Conservation (phyloP, 352 stramenopile genomes). For the Phytophthora pisi region DNA sequence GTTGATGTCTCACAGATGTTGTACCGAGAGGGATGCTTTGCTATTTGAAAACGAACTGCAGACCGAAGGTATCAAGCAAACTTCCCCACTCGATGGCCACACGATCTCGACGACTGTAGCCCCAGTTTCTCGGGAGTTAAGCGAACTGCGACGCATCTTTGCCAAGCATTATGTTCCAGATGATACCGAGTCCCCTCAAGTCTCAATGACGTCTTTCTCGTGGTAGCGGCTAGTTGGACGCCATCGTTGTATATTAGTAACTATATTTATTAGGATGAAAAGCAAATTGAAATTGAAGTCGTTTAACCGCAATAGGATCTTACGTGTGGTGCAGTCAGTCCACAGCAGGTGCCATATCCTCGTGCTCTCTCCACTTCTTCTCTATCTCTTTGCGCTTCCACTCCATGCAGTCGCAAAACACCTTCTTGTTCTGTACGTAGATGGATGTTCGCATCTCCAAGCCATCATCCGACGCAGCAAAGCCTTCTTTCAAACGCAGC, state of each 20-base stretch:
- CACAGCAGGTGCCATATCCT: constrained; percentile 17
- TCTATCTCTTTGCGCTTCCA: constrained; percentile 22
- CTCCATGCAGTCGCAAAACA: constrained; percentile 28
- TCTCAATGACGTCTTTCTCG: constrained; percentile 6
- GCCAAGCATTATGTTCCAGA: constrained; percentile 4
- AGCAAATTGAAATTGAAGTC: background rate
- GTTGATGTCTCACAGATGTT: constrained; percentile 3
- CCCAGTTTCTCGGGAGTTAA: constrained; percentile 6
- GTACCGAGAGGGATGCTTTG: constrained; percentile 5
- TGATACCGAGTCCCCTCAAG: constrained; percentile 18
- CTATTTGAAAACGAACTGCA: constrained; percentile 1
- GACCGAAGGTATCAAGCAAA: background rate
- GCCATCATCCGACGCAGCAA: constrained; percentile 15
- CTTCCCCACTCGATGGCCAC: constrained; percentile 1
- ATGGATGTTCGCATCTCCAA: constrained; percentile 24
- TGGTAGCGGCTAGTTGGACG: too few relatives aligned
- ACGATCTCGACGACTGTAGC: constrained; percentile 2
- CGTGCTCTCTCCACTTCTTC: constrained; percentile 9
- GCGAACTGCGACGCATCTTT: constrained; percentile 9
- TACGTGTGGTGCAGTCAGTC: constrained; percentile 10
- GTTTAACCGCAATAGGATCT: background rate
- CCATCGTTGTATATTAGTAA: too few relatives aligned
- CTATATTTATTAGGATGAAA: too few relatives aligned
- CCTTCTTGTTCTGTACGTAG: constrained; percentile 22
- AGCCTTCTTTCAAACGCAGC: constrained; percentile 19